Conservation (phyloP, 2,329 filamentous ascomycete species). For the Botrytis sinoallii region DNA sequence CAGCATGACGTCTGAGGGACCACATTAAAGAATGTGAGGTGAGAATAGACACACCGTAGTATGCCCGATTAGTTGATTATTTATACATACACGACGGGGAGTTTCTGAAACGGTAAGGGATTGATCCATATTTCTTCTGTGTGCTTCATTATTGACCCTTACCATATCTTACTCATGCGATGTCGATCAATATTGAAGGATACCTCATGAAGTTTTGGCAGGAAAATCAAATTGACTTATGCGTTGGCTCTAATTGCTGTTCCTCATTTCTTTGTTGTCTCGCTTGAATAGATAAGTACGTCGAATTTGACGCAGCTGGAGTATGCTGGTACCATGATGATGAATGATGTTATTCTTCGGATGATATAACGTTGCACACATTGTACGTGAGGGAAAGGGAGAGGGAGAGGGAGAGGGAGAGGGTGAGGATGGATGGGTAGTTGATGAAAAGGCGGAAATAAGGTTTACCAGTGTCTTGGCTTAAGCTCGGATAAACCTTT, state of each 20-base stretch:
- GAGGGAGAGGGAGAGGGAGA: background rate
- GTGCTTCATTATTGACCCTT: background rate
- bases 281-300: background rate
- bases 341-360: background rate
- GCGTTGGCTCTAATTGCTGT: background rate
- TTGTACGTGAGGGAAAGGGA: background rate
- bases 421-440: too few relatives aligned
- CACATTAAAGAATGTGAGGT: constrained; percentile 8
- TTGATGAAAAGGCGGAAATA: background rate
- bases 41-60: constrained; percentile 12
- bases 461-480: background rate
- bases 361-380: background rate
- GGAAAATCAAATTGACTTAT: background rate
- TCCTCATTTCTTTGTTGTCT: background rate
- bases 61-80: constrained; percentile 6
- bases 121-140: background rate
- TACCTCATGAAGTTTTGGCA: background rate
- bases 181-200: background rate
- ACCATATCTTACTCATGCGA: background rate
- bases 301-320: background rate
- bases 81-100: background rate
- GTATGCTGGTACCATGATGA: background rate
- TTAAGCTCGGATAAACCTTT: background rate
- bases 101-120: background rate
- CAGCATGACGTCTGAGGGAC: constrained; percentile 14